Evolutionary conservation across 768 basidiomycete genomes (phyloP).

Genomic region (Lanmaoa rubissima): DNA sequence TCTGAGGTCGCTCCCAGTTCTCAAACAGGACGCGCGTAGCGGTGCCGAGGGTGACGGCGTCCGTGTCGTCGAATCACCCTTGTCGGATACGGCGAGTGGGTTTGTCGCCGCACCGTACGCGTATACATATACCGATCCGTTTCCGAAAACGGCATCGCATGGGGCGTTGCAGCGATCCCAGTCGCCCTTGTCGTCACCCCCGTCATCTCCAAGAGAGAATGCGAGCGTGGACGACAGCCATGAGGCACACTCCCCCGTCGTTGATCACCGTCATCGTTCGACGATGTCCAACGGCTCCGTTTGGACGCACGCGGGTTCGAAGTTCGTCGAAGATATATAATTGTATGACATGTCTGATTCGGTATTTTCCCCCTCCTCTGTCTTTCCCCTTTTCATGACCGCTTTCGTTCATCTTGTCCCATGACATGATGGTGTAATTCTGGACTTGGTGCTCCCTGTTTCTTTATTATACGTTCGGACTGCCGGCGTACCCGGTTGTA

Average conservation of each 20-base stretch:
- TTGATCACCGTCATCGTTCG: slow-evolving; percentile 22
- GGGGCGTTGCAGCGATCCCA: slow-evolving; percentile 22
- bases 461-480: neutral
- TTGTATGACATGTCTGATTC: neutral
- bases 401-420: neutral
- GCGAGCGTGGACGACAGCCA: slow-evolving; percentile 13
- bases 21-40: neutral
- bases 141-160: slow-evolving; percentile 13
- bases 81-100: slow-evolving; percentile 20
- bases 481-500: neutral
- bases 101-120: slow-evolving; percentile 5
- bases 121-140: slow-evolving; percentile 23
- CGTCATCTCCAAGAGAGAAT: slow-evolving; percentile 21
- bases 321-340: slow-evolving; percentile 43
- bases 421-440: neutral
- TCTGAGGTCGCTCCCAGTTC: slow-evolving; percentile 1
- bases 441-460: neutral
- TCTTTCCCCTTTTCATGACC: neutral
- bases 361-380: neutral
- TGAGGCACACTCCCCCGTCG: slow-evolving; percentile 1
- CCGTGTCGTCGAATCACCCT: slow-evolving; percentile 27
- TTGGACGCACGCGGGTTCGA: slow-evolving; percentile 47
- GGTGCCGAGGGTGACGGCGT: neutral
- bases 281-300: slow-evolving; percentile 27
- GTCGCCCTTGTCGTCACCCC: slow-evolving; percentile 29